These are phyloP conservation scores for Citrullus mucosospermus DNA, from an alignment of 306 rosid species.

Conservation along the genomic window DNA sequence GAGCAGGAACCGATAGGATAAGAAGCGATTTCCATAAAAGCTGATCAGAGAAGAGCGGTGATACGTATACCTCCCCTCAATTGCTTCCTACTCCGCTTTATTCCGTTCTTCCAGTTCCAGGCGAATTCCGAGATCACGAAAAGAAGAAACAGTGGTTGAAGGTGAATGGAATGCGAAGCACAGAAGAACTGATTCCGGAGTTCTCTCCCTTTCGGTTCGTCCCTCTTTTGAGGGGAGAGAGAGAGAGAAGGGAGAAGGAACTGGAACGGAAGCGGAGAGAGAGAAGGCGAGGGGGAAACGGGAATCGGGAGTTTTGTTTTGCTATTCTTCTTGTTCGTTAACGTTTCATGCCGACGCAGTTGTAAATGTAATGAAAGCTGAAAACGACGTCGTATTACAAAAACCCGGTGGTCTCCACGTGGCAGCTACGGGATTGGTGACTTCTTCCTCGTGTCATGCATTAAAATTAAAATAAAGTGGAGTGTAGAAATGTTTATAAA, in stretches of 20 bases:
- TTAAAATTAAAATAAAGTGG: too few relatives aligned
- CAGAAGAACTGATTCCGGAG: background rate
- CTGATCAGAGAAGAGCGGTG: background rate
- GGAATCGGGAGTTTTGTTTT: background rate
- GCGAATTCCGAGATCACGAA: background rate
- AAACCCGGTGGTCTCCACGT: background rate
- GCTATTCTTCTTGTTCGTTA: background rate
- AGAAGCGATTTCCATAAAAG: conserved; percentile 52
- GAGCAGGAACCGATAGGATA: conserved; percentile 33
- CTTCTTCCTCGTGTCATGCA: too few relatives aligned
- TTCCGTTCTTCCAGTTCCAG: background rate
- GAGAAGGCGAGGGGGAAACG: background rate
- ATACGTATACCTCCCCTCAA: background rate
- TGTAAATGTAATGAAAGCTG: background rate
- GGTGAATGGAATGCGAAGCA: background rate
- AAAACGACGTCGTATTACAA: background rate
- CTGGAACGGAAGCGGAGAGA: background rate
- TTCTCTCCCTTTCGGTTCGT: background rate
- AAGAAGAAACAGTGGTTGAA: background rate
- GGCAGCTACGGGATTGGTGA: background rate
- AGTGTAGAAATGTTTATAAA: too few relatives aligned
- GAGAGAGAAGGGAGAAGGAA: background rate
- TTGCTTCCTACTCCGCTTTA: background rate
- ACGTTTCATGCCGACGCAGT: background rate
- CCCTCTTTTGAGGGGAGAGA: background rate